Evolutionary conservation across 768 basidiomycete species (phyloP), one percentile per base, ranked within the genome.

Genomic region (Boletus vinaceobasis): DNA sequence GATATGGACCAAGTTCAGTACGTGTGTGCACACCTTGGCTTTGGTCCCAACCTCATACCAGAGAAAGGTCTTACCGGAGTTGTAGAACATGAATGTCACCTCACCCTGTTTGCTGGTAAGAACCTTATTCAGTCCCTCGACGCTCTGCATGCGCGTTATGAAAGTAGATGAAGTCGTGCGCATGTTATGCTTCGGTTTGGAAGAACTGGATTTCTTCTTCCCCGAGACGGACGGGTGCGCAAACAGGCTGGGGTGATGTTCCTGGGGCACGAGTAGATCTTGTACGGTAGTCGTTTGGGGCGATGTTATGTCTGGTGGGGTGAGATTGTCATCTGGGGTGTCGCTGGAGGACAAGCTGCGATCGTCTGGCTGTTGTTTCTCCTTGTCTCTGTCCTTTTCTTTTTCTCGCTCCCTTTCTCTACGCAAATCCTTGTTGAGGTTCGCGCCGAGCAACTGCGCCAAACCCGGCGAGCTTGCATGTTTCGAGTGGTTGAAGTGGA

Each of bases 141-240:
- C 77, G 52, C 81, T 86, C 61, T 96, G 93, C 45, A 93, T 75
- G 31, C 94, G 83, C 3, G 90, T 88, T 59, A 98, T 88, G 71
- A 98, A 98, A 2, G 90, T 90, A 23, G 95, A 96, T 6, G 88
- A 92, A 2, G 93, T 93, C 0, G 92, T 92, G 50, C 89, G 81
- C 60, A 97, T 86, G 63, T 89, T 96, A 60, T 92, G 91, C 69
- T 91, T 95, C n/a, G 93, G 92, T 32, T 90, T 78, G 9, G 86
- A 74, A 23, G 72, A 66, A 8, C 74, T 66, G 57, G 85, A 83
- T 74, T 86, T 87, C 77, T 88, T 90, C 50, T 81, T 81, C 8
- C 71, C 68, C 2, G 66, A 53, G 7, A 70, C 65, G 39, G 80
- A 73, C 13, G 72, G 65, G n/a, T 74, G 76, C 3, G 84, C 82